Base-by-base conservation (phyloP, 192 early-diverging fungal species). In the Lobulomyces angularis region DNA sequence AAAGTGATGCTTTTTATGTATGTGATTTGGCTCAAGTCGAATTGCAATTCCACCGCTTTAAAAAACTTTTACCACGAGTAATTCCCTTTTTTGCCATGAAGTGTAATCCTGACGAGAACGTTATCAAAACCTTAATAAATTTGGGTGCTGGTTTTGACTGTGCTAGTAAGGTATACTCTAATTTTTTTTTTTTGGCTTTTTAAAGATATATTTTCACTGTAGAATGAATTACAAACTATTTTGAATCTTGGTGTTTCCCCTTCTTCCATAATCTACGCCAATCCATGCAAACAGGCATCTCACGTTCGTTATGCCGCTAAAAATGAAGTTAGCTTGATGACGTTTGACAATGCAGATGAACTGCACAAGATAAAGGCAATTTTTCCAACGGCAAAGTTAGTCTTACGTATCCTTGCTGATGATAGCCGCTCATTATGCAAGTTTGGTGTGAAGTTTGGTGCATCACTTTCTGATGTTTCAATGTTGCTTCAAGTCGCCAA, bases 281-380 rank as follows among this genome's bases (percentile, higher is more conserved):
- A 98, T 66, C 94, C 94, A n/a, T 99, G 95, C 78, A 99, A 99
- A 69, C 89, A 89, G 46, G 71, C 79, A 36, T 89, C 90, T 3
- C 93, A 92, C 62, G 75, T 98, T 55, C 83, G 84, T 33, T 93
- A 75, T 46, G 89, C 92, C 1, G 58, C 62, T 18, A 57, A 59
- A 19, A 68, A 77, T 36, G 78, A 81, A 43, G 86, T 98, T 21
- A 55, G 56, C 37, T 79, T 87, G 77, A 89, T 98, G 86, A 98
- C 95, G 14, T 98, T 98, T 70, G 95, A 98, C 65, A 98, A 98
- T 68, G 80, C 80, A 4, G 95, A 98, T 63, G 95, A 98, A 59
- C 79, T 98, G 2, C 64, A 71, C 69, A 98, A 98, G 72, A 81
- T 98, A 53, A 82, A 86, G 56, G 52, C 63, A 24, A 61, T 67